Evolutionary conservation across 805 yeast species (phyloP).

Genomic region (Candida cerambycidarum): DNA sequence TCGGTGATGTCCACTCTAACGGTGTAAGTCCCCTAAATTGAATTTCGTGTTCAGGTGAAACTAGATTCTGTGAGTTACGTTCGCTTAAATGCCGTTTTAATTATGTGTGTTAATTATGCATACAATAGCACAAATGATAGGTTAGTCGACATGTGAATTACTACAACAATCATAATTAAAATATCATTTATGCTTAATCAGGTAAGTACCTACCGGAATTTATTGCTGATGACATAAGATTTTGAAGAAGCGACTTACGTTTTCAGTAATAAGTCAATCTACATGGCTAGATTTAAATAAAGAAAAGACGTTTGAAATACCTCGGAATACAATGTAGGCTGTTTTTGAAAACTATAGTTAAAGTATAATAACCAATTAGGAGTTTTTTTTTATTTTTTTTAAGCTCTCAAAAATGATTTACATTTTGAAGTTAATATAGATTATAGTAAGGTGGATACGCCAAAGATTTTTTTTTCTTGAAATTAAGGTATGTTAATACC

Average conservation of each 20-base stretch:
- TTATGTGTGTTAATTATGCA: conserved; percentile 2
- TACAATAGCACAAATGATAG: not conserved
- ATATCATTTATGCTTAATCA: not conserved
- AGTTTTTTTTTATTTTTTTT: not conserved
- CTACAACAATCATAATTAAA: not conserved
- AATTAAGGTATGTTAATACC: too few relatives aligned
- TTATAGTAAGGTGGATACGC: not conserved
- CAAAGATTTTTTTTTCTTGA: not conserved
- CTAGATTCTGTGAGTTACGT: not conserved
- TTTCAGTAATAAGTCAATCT: too few relatives aligned
- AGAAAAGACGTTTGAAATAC: too few relatives aligned
- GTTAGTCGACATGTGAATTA: conserved; percentile 3
- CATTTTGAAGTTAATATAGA: not conserved
- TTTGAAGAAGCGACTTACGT: too few relatives aligned
- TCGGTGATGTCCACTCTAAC: too few relatives aligned
- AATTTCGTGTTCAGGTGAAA: too few relatives aligned
- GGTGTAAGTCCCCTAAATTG: too few relatives aligned
- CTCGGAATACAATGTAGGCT: too few relatives aligned
- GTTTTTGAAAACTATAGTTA: too few relatives aligned
- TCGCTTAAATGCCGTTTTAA: conserved; percentile 6
- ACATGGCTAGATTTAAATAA: too few relatives aligned
- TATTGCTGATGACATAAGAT: not conserved
- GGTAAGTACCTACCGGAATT: not conserved
- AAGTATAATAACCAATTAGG: not conserved
- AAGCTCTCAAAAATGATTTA: not conserved